Percentiles rank a stretch among this genome's conserved stretches.
phyloP scores from a whole-genome alignment of 345 rosid species.

The Eucalyptus sp. region DNA sequence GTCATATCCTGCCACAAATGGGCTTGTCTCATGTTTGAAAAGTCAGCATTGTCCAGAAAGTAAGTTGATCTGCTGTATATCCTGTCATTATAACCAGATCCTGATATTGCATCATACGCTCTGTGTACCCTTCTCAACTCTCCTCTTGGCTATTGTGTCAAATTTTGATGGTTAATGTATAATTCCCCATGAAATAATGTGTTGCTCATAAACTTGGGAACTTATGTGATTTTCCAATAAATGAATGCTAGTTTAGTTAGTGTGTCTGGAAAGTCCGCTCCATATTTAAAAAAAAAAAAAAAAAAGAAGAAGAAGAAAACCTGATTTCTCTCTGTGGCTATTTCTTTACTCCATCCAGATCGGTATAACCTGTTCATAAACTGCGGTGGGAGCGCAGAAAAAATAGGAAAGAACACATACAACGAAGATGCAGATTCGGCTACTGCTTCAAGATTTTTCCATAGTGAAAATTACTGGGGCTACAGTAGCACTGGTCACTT shows the following conservation, averaged over 20 bases:
- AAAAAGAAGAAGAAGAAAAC: not conserved
- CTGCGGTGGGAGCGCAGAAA: slow-evolving; percentile 12
- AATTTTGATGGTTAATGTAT: not conserved
- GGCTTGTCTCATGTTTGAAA: slow-evolving; percentile 3
- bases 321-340: not conserved
- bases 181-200: not conserved
- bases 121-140: not conserved
- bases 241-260: not conserved
- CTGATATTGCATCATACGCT: not conserved
- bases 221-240: not conserved
- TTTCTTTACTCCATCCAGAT: not conserved
- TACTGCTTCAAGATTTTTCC: slow-evolving; percentile 1
- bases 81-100: not conserved
- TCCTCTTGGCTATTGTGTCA: not conserved
- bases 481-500: not conserved
- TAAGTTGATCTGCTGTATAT: not conserved
- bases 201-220: not conserved
- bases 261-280: not conserved
- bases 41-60: not conserved
- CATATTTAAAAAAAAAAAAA: not conserved
- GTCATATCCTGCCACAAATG: not conserved
- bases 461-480: not conserved
- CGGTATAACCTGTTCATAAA: slow-evolving; percentile 17
- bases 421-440: no score
- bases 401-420: not conserved